Evolutionary conservation across 2,329 filamentous ascomycete species (phyloP).

Genomic region (Fusarium nodosum): DNA sequence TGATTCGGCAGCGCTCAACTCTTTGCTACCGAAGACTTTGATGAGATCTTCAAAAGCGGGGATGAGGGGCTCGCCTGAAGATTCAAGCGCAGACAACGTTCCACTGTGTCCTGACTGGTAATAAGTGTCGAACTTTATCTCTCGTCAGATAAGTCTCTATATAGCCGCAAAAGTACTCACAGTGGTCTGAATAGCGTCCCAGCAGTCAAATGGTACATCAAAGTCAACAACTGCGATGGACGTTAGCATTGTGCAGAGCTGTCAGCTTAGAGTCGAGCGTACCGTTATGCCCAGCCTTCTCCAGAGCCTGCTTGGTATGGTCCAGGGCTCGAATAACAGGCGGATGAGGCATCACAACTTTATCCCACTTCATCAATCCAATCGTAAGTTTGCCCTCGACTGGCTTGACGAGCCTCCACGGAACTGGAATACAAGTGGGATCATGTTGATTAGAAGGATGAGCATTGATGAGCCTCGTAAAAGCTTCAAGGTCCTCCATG

Average conservation of each 20-base stretch:
- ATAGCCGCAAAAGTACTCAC: neutral
- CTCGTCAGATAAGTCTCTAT: neutral
- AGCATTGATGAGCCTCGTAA: slow-evolving; percentile 19
- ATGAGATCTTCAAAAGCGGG: slow-evolving; percentile 22
- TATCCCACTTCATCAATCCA: slow-evolving; percentile 24
- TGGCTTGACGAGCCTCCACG: slow-evolving; percentile 1
- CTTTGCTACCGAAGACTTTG: slow-evolving; percentile 11
- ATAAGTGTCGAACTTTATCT: slow-evolving; percentile 12
- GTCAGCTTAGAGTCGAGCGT: neutral
- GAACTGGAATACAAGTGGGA: slow-evolving; percentile 2
- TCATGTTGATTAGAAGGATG: neutral
- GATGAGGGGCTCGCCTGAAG: slow-evolving; percentile 15
- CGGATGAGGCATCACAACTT: slow-evolving; percentile 24
- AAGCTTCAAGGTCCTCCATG: slow-evolving; percentile 8
- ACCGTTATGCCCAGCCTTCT: slow-evolving; percentile 21
- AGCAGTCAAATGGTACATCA: slow-evolving; percentile 21
- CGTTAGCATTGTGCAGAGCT: neutral
- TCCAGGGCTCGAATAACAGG: slow-evolving; percentile 16
- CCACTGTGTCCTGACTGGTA: slow-evolving; percentile 12
- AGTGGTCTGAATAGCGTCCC: slow-evolving; percentile 8
- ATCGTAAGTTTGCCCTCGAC: neutral
- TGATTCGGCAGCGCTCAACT: slow-evolving; percentile 4
- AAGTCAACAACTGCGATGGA: slow-evolving; percentile 16
- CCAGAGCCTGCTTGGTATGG: slow-evolving; percentile 4
- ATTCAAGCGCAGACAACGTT: neutral